Conservation (phyloP, 2,329 filamentous ascomycete genomes). For the Kalmusia sp. region DNA sequence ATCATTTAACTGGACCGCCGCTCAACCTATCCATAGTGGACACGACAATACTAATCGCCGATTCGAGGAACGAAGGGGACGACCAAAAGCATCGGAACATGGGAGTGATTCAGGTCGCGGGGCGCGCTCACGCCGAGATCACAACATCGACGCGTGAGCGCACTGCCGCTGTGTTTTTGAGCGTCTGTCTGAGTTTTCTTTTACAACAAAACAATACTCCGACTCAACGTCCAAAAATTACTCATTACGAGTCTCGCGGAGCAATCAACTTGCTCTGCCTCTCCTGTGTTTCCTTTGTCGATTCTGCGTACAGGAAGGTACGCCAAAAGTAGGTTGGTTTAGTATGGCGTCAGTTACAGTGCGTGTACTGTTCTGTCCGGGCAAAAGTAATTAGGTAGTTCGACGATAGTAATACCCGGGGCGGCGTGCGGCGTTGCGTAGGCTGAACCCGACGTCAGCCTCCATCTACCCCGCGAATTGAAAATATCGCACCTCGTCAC, state of each 20-base stretch:
- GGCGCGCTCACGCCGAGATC: slow-evolving; percentile 61
- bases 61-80: slow-evolving; percentile 18
- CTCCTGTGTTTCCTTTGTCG: slow-evolving; percentile 38
- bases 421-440: neutral
- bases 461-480: slow-evolving; percentile 6
- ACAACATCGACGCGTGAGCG: slow-evolving; percentile 70
- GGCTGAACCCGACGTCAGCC: slow-evolving; percentile 13
- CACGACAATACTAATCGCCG: slow-evolving; percentile 36
- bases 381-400: slow-evolving; percentile 9
- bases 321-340: slow-evolving; percentile 22
- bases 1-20: slow-evolving; percentile 69
- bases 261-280: slow-evolving; percentile 69
- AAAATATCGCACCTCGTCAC: slow-evolving; percentile 8
- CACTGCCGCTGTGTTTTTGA: slow-evolving; percentile 60
- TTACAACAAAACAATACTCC: slow-evolving; percentile 80
- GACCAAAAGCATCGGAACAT: slow-evolving; percentile 28
- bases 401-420: slow-evolving; percentile 12
- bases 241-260: slow-evolving; percentile 53
- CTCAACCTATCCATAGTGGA: slow-evolving; percentile 31
- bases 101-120: slow-evolving; percentile 36
- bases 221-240: slow-evolving; percentile 78
- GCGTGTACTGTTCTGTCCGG: slow-evolving; percentile 17
- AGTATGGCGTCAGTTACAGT: slow-evolving; percentile 10
- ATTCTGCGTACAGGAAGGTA: slow-evolving; percentile 18
- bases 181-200: slow-evolving; percentile 75